Percentiles rank a stretch among this genome's conserved stretches.
phyloP scores from a whole-genome alignment of 352 stramenopile species.

The Discostella stelligera region DNA sequence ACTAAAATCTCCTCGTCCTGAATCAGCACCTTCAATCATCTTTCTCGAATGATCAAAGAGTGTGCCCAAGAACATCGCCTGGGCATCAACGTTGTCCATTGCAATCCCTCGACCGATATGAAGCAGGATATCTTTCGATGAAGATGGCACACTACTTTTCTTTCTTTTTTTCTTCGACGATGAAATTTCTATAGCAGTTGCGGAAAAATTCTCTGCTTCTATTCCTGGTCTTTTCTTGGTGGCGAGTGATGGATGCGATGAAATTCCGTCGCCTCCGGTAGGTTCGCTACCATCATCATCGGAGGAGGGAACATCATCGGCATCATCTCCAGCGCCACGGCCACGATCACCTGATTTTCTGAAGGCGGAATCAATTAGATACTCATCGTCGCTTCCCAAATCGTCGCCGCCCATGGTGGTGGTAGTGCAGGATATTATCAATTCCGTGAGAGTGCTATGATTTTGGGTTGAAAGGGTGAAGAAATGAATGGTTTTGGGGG shows the following conservation, averaged over 20 bases:
- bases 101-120: conserved; percentile 47
- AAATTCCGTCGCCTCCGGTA: conserved; percentile 18
- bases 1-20: background rate
- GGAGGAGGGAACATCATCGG: conserved; percentile 13
- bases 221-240: conserved; percentile 43
- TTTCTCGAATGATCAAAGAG: conserved; percentile 48
- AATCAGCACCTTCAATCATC: conserved; percentile 14
- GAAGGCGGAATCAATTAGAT: conserved; percentile 39
- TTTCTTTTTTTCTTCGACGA: conserved; percentile 48
- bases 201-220: conserved; percentile 2
- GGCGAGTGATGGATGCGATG: conserved; percentile 6
- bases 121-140: conserved; percentile 43
- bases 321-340: background rate
- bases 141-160: conserved; percentile 19
- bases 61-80: conserved; percentile 55
- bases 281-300: conserved; percentile 1
- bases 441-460: too few relatives aligned
- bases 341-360: conserved; percentile 7
- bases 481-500: too few relatives aligned
- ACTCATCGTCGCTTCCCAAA: conserved; percentile 77
- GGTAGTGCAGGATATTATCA: background rate
- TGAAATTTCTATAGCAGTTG: conserved; percentile 2
- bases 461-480: too few relatives aligned
- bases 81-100: conserved; percentile 34
- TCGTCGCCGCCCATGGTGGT: conserved; percentile 68